These are phyloP conservation scores for Chytriomyces sp. DNA, from an alignment of 192 early-diverging fungal genomes.

Conservation along the genomic window DNA sequence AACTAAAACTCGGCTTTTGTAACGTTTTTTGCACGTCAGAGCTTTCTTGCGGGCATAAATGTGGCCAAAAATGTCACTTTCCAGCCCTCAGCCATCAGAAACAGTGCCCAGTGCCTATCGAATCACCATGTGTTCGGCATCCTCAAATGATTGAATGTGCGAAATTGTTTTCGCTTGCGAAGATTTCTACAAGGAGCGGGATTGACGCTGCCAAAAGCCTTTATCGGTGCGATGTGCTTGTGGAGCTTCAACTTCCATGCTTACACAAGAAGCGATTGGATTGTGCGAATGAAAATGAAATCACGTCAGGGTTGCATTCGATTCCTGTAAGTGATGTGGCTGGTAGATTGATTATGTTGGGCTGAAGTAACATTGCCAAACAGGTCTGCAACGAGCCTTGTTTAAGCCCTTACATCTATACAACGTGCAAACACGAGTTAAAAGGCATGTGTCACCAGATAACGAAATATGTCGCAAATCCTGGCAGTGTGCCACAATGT, in stretches of 20 bases:
- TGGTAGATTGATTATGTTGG: too few species aligned
- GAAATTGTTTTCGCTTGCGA: slow-evolving; percentile 12
- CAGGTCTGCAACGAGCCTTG: slow-evolving; percentile 8
- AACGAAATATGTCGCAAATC: not conserved
- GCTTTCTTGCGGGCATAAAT: slow-evolving; percentile 27
- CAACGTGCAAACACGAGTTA: slow-evolving; percentile 30
- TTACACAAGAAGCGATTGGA: slow-evolving; percentile 8
- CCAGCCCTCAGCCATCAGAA: slow-evolving; percentile 18
- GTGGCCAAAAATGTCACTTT: slow-evolving; percentile 29
- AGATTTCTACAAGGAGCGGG: not conserved
- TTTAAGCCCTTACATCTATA: slow-evolving; percentile 12
- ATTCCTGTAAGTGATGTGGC: slow-evolving; percentile 31
- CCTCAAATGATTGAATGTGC: slow-evolving; percentile 12
- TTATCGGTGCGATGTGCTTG: slow-evolving; percentile 15
- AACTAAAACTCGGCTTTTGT: slow-evolving; percentile 31
- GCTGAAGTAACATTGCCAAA: not conserved
- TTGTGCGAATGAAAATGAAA: slow-evolving; percentile 24
- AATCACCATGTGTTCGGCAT: slow-evolving; percentile 22
- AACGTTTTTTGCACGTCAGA: slow-evolving; percentile 21
- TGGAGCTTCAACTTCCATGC: slow-evolving; percentile 31
- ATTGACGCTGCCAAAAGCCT: slow-evolving; percentile 3
- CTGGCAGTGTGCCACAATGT: slow-evolving; percentile 12
- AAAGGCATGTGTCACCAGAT: slow-evolving; percentile 24
- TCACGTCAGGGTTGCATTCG: not conserved
- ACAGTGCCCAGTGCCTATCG: slow-evolving; percentile 4